Evolutionary conservation across 129 eudicot genomes (phyloP), one percentile per base, ranked within the genome.

Genomic region (Scalesia atractyloides): DNA sequence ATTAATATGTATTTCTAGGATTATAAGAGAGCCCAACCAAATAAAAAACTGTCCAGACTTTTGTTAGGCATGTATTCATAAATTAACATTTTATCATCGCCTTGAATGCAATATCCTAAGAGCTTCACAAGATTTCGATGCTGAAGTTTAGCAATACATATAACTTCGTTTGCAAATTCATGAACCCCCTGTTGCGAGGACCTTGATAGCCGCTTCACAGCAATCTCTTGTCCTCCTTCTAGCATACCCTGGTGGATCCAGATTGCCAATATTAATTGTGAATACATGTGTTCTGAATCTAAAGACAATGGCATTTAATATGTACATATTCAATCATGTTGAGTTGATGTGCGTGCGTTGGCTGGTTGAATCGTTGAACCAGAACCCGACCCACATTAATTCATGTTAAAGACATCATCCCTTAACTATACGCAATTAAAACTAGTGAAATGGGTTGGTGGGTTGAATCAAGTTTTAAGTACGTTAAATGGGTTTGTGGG

Each of bases 41-140:
- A 89, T 60, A 86, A 53, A 63, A 88, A 74, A 36, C 18, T 37
- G 69, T 89, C 96, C 57, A 89, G 70, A 79, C 96, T 85, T 58
- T 76, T 84, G 77, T 89, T 86, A 5, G 79, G 87, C 92, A 89
- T 84, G 80, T 77, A 89, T 64, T 89, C 96, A 59, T 85, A 88
- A 39, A 88, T 56, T 77, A 88, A 24, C 73, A 88, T 78, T 61
- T 72, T 85, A 56, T 88, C 96, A 5, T 85, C 74, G 16, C 82
- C 57, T 74, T 86, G 52, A 75, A 86, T 74, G 79, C 96, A 86
- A 34, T 87, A 86, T 22, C 91, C 96, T n/a, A 89, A 43, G 48
- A 80, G 80, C 47, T 36, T 73, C n/a, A 79, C 83, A 41, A 79
- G 79, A 79, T 79, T 79, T 19, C 83, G 68, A 16, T 79, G 83